Conservation (phyloP, 148 eudicot genomes). For the Nepenthes gracilis region DNA sequence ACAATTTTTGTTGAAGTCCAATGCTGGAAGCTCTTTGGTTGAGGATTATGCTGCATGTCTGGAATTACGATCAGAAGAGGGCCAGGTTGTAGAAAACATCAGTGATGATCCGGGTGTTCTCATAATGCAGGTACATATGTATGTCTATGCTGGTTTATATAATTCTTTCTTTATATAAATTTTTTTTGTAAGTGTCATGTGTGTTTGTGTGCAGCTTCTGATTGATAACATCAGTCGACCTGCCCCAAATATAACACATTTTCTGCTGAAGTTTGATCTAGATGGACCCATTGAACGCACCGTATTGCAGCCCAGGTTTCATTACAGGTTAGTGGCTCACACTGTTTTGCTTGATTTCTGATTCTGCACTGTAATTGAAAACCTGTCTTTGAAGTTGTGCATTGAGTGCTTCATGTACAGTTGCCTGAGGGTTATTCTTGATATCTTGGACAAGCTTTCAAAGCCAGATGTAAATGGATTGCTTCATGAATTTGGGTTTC, state of each 20-base stretch:
- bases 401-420: slow-evolving; percentile 24
- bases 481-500: slow-evolving; percentile 97
- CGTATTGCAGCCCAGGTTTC: slow-evolving; percentile 73
- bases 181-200: not conserved
- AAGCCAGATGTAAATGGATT: slow-evolving; percentile 69
- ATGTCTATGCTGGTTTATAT: not conserved
- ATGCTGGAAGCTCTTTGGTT: slow-evolving; percentile 63
- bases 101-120: slow-evolving; percentile 84
- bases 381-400: slow-evolving; percentile 1
- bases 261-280: slow-evolving; percentile 84
- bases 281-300: slow-evolving; percentile 78
- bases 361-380: not conserved
- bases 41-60: slow-evolving; percentile 98
- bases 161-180: not conserved
- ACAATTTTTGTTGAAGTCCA: slow-evolving; percentile 64
- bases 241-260: slow-evolving; percentile 86
- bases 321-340: slow-evolving; percentile 56
- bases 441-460: slow-evolving; percentile 68
- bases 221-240: slow-evolving; percentile 84
- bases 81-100: slow-evolving; percentile 65
- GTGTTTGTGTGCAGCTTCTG: slow-evolving; percentile 48
- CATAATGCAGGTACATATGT: slow-evolving; percentile 57
- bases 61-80: slow-evolving; percentile 81
- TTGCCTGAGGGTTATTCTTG: slow-evolving; percentile 93
- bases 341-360: not conserved